Conservation (phyloP, 2,329 filamentous ascomycete genomes). For the Penicillium concentricum region DNA sequence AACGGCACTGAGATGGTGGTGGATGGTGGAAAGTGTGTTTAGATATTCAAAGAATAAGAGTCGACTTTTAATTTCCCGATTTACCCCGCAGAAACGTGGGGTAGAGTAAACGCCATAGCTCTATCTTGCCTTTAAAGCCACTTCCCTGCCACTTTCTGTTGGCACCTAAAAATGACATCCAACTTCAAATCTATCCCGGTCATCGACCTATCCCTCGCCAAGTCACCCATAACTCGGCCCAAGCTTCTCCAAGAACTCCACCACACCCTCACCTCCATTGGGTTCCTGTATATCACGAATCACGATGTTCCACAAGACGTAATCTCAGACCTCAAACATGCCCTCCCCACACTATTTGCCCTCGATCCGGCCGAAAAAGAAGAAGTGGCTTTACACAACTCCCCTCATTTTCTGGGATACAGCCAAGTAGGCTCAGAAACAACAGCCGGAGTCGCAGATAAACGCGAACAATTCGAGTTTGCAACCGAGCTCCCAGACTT, state of each 20-base stretch:
- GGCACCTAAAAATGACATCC: constrained; percentile 3
- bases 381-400: neutral
- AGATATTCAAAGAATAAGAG: neutral
- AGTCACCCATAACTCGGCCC: neutral
- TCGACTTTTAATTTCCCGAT: neutral
- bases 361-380: neutral
- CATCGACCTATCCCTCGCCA: constrained; percentile 48
- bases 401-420: neutral
- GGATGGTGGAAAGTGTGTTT: constrained; percentile 53
- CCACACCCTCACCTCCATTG: constrained; percentile 19
- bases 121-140: neutral
- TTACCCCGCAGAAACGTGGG: neutral
- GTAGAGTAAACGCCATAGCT: neutral
- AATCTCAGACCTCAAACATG: constrained; percentile 18
- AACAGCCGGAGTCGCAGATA: neutral
- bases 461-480: neutral
- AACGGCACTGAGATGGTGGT: constrained; percentile 70
- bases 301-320: constrained; percentile 16
- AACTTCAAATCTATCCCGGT: constrained; percentile 43
- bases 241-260: constrained; percentile 21
- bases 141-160: neutral
- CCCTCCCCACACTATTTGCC: neutral
- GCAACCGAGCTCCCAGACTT: neutral
- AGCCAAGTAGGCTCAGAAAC: neutral
- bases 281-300: constrained; percentile 30